Evolutionary conservation across 495 filamentous ascomycete species (phyloP), one percentile per base, ranked within the genome.

Genomic region (Choiromyces venosus): DNA sequence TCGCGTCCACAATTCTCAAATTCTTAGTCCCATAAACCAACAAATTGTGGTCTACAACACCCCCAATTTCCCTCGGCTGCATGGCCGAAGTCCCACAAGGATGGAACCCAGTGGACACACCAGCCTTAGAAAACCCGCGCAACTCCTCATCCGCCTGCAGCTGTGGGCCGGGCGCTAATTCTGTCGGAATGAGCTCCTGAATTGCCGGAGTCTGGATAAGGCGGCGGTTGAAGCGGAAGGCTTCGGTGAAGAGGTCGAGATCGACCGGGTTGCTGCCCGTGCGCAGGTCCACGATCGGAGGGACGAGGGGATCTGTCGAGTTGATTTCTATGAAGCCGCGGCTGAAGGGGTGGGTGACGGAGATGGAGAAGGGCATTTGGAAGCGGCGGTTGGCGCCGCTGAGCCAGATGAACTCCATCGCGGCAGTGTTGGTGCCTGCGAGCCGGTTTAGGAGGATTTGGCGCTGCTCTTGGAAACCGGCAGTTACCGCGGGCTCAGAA

Each of bases 1-100:
- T 86, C 7, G 87, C 87, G 79, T 89, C 87, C 6, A 87, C 82
- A 0, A 88, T 82, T 6, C 87, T 82, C 25, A 89, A 72, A 70
- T 85, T 85, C 61, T 66, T 77, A 3, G 82, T 82, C 0, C 87
- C 87, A 76, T 87, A 86, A 0, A 88, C 86, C 67, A 74, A 80
- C 65, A 88, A 76, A 29, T 82, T 69, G 9, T 76, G 37, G 70
- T 85, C 81, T 2, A 83, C 80, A 33, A 87, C 86, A 19, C 87
- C 87, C 19, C 86, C 86, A 14, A 83, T 71, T 61, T 83, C 79
- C 44, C 82, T 81, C 18, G 84, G 84, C 73, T 86, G 80, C 85
- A 86, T 86, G 16, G 83, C 82, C 38, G 82, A 80, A 4, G 86
- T 86, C 40, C 85, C 85, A 39, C 67, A 66, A 0, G 81, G 82